A percentile compares a stretch with the other conserved stretches of the same genome.
Conservation (phyloP, 1,284 basidiomycete genomes). For the Puccinia hordei region DNA sequence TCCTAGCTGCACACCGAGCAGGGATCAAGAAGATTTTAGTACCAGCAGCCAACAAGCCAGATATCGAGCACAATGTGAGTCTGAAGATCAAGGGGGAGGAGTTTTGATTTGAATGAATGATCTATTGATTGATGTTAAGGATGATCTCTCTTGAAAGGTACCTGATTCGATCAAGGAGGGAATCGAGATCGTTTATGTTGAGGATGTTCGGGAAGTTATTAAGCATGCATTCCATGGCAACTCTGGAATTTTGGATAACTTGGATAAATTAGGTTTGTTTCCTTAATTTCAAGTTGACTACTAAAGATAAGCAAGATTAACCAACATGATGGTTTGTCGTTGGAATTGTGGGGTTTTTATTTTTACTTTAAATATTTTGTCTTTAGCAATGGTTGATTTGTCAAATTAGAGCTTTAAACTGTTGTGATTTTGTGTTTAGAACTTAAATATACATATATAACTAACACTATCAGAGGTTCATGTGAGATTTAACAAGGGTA, state of each 20-base stretch:
- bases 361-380: neutral
- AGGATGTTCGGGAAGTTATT: conserved; percentile 82
- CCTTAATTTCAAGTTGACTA: neutral
- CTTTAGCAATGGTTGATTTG: conserved; percentile 14
- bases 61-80: conserved; percentile 83
- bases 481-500: too few species aligned
- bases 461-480: too few species aligned
- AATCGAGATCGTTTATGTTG: conserved; percentile 88
- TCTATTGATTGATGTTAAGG: neutral
- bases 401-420: neutral
- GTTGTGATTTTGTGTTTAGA: neutral
- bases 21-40: conserved; percentile 89
- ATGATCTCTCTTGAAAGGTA: conserved; percentile 59
- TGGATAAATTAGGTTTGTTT: conserved; percentile 43
- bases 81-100: too few species aligned
- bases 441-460: too few species aligned
- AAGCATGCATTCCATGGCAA: conserved; percentile 72
- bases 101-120: neutral
- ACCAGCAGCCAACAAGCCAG: conserved; percentile 80
- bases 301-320: neutral
- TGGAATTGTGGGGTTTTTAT: neutral
- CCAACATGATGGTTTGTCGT: neutral
- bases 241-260: conserved; percentile 27
- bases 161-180: conserved; percentile 90
- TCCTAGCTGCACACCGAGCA: conserved; percentile 83